Conservation (phyloP, 257 asterid genomes). For the Forsythia suspensa region DNA sequence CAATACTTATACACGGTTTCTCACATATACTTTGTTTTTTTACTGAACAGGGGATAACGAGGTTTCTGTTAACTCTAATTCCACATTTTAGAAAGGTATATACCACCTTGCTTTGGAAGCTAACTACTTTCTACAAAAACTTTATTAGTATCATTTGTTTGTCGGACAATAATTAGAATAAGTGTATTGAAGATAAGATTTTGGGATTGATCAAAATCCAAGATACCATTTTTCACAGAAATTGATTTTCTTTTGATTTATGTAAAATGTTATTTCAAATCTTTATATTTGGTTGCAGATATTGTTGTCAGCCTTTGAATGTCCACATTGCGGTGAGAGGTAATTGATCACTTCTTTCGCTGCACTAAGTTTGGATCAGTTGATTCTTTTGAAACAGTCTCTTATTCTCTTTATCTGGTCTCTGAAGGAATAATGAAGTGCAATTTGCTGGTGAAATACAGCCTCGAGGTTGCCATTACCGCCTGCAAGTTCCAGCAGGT, state of each 20-base stretch:
- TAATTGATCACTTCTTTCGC: constrained; percentile 30
- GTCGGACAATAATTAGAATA: not conserved
- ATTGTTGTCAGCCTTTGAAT: constrained; percentile 90
- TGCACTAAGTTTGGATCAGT: not conserved
- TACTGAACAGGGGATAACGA: constrained; percentile 71
- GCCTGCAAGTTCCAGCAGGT: constrained; percentile 60
- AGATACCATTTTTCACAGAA: not conserved
- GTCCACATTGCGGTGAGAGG: constrained; percentile 98
- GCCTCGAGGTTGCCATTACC: constrained; percentile 76
- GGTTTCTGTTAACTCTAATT: constrained; percentile 74
- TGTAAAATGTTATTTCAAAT: not conserved
- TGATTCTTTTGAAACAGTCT: not conserved
- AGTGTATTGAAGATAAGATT: not conserved
- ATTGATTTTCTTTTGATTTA: not conserved
- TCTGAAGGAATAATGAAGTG: constrained; percentile 83
- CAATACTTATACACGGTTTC: not conserved
- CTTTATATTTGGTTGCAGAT: constrained; percentile 48
- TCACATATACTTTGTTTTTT: constrained; percentile 16
- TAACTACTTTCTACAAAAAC: not conserved
- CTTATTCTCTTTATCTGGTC: constrained; percentile 25
- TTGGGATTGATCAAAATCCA: not conserved
- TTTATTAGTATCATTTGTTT: not conserved
- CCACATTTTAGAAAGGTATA: constrained; percentile 95
- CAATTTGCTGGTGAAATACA: constrained; percentile 97
- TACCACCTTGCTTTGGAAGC: not conserved